These are phyloP conservation scores for Cercospora beticola DNA, from an alignment of 2,329 filamentous ascomycete genomes.

Conservation along the genomic window DNA sequence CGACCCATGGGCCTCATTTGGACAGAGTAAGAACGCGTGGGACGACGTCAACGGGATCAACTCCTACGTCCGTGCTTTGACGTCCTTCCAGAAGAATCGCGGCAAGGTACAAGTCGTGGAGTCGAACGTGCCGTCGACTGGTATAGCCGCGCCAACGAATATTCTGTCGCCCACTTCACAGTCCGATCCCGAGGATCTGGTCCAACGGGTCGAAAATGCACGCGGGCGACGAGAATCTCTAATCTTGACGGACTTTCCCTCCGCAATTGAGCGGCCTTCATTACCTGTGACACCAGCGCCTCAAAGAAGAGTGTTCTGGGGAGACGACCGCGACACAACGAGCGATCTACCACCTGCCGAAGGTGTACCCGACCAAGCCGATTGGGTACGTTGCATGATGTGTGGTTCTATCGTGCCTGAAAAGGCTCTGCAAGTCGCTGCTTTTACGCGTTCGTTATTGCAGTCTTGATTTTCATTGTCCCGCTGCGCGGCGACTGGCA, in stretches of 20 bases:
- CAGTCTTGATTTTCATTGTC: conserved; percentile 5
- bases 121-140: conserved; percentile 21
- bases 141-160: conserved; percentile 17
- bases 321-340: conserved; percentile 55
- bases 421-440: conserved; percentile 7
- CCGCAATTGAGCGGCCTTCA: conserved; percentile 76
- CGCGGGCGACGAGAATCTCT: conserved; percentile 54
- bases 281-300: conserved; percentile 88
- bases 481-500: background rate
- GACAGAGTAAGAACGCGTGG: conserved; percentile 77
- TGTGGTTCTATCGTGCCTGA: conserved; percentile 34
- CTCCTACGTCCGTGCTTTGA: conserved; percentile 75
- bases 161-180: conserved; percentile 30
- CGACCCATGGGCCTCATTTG: conserved; percentile 70
- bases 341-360: conserved; percentile 70
- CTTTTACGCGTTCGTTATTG: conserved; percentile 15
- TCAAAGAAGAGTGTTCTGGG: conserved; percentile 69
- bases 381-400: conserved; percentile 79
- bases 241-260: conserved; percentile 84
- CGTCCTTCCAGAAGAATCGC: conserved; percentile 59
- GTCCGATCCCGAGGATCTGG: conserved; percentile 29
- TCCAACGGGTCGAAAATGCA: conserved; percentile 31
- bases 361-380: conserved; percentile 80
- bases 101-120: conserved; percentile 39
- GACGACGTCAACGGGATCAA: conserved; percentile 87